phyloP scores from a whole-genome alignment of 192 early-diverging fungal genomes.

The Kappamyces sp. region DNA sequence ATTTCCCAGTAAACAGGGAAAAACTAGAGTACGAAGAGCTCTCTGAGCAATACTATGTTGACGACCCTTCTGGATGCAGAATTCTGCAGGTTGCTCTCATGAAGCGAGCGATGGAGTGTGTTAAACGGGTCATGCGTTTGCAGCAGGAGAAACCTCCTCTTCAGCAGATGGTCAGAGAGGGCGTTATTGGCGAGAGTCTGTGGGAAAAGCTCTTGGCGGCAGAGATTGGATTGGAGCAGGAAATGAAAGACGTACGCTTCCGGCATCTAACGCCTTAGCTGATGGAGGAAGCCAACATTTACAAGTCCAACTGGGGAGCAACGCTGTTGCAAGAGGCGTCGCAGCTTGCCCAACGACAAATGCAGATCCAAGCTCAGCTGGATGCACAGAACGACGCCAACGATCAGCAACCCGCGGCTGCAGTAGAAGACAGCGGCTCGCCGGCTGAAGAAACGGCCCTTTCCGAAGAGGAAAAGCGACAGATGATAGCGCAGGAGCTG shows the following conservation, averaged over 20 bases:
- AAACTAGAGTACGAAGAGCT: conserved; percentile 41
- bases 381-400: conserved; percentile 3
- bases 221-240: conserved; percentile 71
- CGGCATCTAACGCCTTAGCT: conserved; percentile 26
- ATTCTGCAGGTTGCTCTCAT: conserved; percentile 67
- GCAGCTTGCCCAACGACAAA: conserved; percentile 66
- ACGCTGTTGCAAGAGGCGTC: conserved; percentile 77
- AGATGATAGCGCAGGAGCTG: background rate
- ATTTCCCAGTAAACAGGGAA: conserved; percentile 5
- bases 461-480: background rate
- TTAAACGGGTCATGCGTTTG: conserved; percentile 65
- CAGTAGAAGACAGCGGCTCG: background rate
- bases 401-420: background rate
- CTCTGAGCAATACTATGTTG: conserved; percentile 38
- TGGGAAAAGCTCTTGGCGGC: conserved; percentile 67
- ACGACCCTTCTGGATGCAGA: conserved; percentile 32
- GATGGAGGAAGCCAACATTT: conserved; percentile 74
- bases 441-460: background rate
- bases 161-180: conserved; percentile 64
- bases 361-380: conserved; percentile 21
- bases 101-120: conserved; percentile 72
- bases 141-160: conserved; percentile 76
- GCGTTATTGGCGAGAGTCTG: conserved; percentile 77
- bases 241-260: conserved; percentile 59
- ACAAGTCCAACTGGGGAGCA: conserved; percentile 72